A percentile compares a stretch with the other conserved stretches of the same genome.
Conservation (phyloP, 2,329 filamentous ascomycete genomes). For the Coniochaeta sp. region DNA sequence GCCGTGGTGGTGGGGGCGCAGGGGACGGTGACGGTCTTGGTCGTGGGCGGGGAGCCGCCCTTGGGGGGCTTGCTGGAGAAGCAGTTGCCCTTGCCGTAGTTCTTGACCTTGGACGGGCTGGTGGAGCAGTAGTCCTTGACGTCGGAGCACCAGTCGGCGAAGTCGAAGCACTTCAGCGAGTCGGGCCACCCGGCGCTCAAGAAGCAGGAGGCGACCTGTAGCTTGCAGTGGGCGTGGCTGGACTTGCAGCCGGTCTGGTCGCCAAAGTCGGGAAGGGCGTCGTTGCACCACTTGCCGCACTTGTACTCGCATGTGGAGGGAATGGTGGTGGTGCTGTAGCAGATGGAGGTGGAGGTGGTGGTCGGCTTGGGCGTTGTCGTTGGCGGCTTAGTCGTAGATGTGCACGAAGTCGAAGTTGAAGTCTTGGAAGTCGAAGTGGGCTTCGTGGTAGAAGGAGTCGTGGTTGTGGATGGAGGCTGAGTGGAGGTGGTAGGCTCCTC, state of each 20-base stretch:
- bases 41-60: slow-evolving; percentile 24
- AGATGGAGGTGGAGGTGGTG: slow-evolving; percentile 32
- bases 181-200: slow-evolving; percentile 42
- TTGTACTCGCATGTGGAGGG: slow-evolving; percentile 46
- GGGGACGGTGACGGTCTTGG: slow-evolving; percentile 23
- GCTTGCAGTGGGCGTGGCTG: slow-evolving; percentile 35
- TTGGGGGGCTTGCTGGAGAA: slow-evolving; percentile 32
- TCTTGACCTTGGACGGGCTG: slow-evolving; percentile 15
- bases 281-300: slow-evolving; percentile 44
- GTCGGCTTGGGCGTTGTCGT: slow-evolving; percentile 13
- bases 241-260: slow-evolving; percentile 40
- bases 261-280: slow-evolving; percentile 20
- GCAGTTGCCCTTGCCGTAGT: slow-evolving; percentile 34
- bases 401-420: slow-evolving; percentile 8
- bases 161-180: slow-evolving; percentile 42
- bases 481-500: slow-evolving; percentile 5
- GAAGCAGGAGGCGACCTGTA: slow-evolving; percentile 46
- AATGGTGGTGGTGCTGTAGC: slow-evolving; percentile 36
- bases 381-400: slow-evolving; percentile 3
- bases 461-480: slow-evolving; percentile 11
- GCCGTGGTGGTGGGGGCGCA: slow-evolving; percentile 18
- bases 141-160: slow-evolving; percentile 40
- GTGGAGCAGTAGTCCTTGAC: slow-evolving; percentile 35
- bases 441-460: slow-evolving; percentile 6
- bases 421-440: slow-evolving; percentile 7